Evolutionary conservation across 2,329 filamentous ascomycete species (phyloP).

Genomic region (Aspergillus proliferans): DNA sequence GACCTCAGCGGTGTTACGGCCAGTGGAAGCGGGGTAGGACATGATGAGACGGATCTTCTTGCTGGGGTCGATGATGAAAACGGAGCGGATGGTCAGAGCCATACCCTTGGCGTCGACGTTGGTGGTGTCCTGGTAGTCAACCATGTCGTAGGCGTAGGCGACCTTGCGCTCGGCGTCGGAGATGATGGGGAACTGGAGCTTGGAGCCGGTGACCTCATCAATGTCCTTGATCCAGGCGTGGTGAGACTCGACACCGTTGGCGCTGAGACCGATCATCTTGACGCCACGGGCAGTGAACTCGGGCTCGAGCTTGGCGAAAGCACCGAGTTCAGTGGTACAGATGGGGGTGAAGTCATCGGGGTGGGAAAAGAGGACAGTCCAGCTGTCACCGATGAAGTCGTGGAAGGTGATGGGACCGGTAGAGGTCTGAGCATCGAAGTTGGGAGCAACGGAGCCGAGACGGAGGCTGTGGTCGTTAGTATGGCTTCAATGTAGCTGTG

Average conservation of each 20-base stretch:
- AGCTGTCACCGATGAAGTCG: conserved; percentile 63
- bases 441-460: conserved; percentile 60
- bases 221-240: conserved; percentile 88
- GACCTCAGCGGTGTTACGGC: conserved; percentile 74
- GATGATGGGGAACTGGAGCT: conserved; percentile 72
- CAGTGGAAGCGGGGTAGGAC: conserved; percentile 86
- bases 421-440: conserved; percentile 65
- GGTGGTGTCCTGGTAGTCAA: conserved; percentile 76
- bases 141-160: conserved; percentile 73
- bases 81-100: conserved; percentile 89
- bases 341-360: conserved; percentile 84
- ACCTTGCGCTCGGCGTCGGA: conserved; percentile 75
- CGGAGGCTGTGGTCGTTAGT: conserved; percentile 45
- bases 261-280: conserved; percentile 82
- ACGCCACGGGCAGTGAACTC: conserved; percentile 84
- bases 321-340: conserved; percentile 92
- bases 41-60: conserved; percentile 93
- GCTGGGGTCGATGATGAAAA: conserved; percentile 90
- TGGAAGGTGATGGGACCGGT: conserved; percentile 64
- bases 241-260: conserved; percentile 80
- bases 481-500: not conserved
- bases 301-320: conserved; percentile 83
- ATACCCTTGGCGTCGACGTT: conserved; percentile 75
- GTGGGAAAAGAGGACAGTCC: conserved; percentile 67
- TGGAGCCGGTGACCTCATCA: conserved; percentile 67